Base-by-base conservation (phyloP, 768 basidiomycete species). In the Pleurotus salmoneostramineus region DNA sequence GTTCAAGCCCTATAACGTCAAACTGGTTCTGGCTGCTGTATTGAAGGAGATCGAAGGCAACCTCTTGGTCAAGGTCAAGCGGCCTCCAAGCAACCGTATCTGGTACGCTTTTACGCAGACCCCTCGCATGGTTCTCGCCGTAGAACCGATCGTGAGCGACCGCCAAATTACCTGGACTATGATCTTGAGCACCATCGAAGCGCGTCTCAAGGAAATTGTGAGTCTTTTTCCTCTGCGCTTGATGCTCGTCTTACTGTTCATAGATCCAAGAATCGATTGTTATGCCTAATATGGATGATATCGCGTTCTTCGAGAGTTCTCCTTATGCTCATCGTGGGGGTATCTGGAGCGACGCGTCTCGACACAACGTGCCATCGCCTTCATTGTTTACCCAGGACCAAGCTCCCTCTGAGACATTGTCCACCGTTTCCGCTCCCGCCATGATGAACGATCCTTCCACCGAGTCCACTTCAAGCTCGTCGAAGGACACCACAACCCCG, bases 201-300 rank as follows among this genome's bases (percentile, higher is more conserved):
- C 91, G 40, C 87, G 84, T 65, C 72, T 99, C 63, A 87, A 89
- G 72, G 91, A 95, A 68, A 88, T 93, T 60, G 94, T 95, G 82
- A 79, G 76, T 68, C 50, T 44, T 46, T 5, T 15, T 44, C 4
- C 17, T 49, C 12, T 43, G 7, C 12, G 31, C 8, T 5, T 31
- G 35, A 8, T 34, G 46, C 59, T 45, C 5, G 46, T 52, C 42
- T 58, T 46, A 10, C 14, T 48, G 49, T 49, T 17, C 57, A 32
- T 65, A 98, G 95, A 91, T 98, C 58, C 82, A 85, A 64, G 96
- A 99, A 63, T 95, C 95, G 0, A 83, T 98, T 15, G 97, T 99
- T 15, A 74, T 95, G 69, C 97, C 97, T 4, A 93, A 97, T 72
- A 97, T 98, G 94, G 97, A 99, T 69, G 97, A 99, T 65, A 90